Evolutionary conservation across 768 basidiomycete genomes (phyloP).

Genomic region (Stropharia rugosoannulata): DNA sequence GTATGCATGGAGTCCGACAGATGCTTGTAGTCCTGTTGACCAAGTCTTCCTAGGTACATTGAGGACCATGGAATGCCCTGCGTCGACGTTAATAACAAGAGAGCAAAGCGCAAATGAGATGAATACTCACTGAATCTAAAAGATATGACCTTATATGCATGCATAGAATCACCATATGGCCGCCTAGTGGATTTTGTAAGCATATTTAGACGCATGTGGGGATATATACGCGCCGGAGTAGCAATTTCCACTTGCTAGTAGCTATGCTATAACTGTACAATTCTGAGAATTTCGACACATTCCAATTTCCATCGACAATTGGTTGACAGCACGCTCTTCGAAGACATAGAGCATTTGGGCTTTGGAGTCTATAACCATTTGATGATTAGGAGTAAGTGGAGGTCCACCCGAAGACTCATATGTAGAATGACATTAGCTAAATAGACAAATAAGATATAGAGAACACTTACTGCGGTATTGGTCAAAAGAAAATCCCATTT

Average conservation of each 20-base stretch:
- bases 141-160: conserved; percentile 44
- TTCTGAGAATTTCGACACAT: conserved; percentile 61
- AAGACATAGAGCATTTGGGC: conserved; percentile 72
- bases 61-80: conserved; percentile 85
- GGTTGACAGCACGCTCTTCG: conserved; percentile 73
- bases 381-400: conserved; percentile 74
- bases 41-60: conserved; percentile 55
- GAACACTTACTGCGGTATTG: conserved; percentile 59
- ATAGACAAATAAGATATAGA: neutral
- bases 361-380: conserved; percentile 75
- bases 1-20: conserved; percentile 79
- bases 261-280: conserved; percentile 72
- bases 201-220: neutral
- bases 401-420: conserved; percentile 66
- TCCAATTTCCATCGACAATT: conserved; percentile 67
- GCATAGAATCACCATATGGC: conserved; percentile 23
- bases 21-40: conserved; percentile 64
- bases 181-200: conserved; percentile 8
- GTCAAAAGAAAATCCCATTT: conserved; percentile 72
- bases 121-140: conserved; percentile 55
- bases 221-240: conserved; percentile 52
- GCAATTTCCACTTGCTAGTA: conserved; percentile 59
- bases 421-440: neutral
- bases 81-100: neutral
- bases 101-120: neutral